Percentiles rank a stretch among this genome's conserved stretches.
phyloP scores from a whole-genome alignment of 176 grass and related monocot species.

The Oryza meridionalis region DNA sequence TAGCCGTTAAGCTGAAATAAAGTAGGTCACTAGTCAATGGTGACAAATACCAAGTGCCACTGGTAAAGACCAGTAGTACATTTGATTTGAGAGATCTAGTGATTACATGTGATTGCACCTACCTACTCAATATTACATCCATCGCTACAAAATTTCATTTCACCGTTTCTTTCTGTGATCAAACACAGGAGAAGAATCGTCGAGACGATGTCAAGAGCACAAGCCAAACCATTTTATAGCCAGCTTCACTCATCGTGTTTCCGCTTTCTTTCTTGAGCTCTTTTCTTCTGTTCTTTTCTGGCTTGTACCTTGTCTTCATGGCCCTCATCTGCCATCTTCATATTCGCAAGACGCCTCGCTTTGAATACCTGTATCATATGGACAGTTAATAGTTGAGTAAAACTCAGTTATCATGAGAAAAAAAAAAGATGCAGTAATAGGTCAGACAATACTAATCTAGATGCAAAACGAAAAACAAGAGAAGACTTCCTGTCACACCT shows the following conservation, averaged over 20 bases:
- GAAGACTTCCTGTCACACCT: conserved; percentile 43
- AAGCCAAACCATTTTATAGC: not conserved
- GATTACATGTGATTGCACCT: not conserved
- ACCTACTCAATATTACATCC: conserved; percentile 18
- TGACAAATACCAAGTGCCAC: not conserved
- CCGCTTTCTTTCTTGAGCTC: conserved; percentile 59
- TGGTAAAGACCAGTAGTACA: not conserved
- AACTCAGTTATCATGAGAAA: conserved; percentile 5
- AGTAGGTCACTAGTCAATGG: not conserved
- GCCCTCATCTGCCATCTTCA: conserved; percentile 87
- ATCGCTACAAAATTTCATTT: conserved; percentile 13
- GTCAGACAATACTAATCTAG: not conserved
- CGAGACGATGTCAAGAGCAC: not conserved
- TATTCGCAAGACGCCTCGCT: conserved; percentile 66
- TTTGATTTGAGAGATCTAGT: not conserved
- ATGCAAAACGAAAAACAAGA: conserved; percentile 12
- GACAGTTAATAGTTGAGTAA: not conserved
- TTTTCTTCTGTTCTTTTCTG: conserved; percentile 77
- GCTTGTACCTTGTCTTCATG: conserved; percentile 72
- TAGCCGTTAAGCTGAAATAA: not conserved
- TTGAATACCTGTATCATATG: conserved; percentile 67
- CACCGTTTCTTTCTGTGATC: not conserved
- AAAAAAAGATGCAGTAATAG: not conserved
- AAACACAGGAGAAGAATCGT: not conserved
- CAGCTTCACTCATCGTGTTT: conserved; percentile 45